Conservation (phyloP, 2,329 filamentous ascomycete species). For the Ascochyta rabiei region DNA sequence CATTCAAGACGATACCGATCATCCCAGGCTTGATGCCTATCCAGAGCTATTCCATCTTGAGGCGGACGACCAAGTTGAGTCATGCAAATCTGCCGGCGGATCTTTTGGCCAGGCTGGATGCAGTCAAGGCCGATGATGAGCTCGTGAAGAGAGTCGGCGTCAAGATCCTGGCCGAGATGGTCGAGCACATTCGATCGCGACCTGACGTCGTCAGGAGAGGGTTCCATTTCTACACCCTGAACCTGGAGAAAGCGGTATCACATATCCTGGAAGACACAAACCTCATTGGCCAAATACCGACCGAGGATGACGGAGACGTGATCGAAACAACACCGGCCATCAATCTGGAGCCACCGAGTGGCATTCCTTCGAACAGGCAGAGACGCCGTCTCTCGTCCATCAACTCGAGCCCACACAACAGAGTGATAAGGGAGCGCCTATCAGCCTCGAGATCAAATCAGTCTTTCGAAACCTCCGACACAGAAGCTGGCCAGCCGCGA, state of each 20-base stretch:
- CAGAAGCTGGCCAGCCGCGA: constrained; percentile 77
- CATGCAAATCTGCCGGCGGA: constrained; percentile 79
- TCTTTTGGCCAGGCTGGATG: constrained; percentile 72
- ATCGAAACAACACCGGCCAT: constrained; percentile 54
- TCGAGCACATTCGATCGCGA: constrained; percentile 76
- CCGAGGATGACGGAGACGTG: constrained; percentile 52
- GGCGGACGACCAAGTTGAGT: constrained; percentile 90
- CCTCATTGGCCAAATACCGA: constrained; percentile 70
- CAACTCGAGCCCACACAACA: constrained; percentile 84
- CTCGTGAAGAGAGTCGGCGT: constrained; percentile 80
- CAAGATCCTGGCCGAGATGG: constrained; percentile 81
- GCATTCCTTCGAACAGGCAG: constrained; percentile 32
- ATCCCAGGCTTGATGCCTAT: constrained; percentile 97
- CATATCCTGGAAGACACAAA: constrained; percentile 86
- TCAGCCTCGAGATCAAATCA: constrained; percentile 60
- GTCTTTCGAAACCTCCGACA: constrained; percentile 70
- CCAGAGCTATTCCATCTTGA: constrained; percentile 95
- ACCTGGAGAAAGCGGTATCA: constrained; percentile 93
- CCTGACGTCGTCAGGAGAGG: constrained; percentile 58
- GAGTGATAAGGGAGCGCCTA: constrained; percentile 77
- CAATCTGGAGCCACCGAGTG: constrained; percentile 40
- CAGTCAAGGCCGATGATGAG: constrained; percentile 79
- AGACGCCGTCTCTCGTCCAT: constrained; percentile 74
- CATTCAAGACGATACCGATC: constrained; percentile 85
- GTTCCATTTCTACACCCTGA: constrained; percentile 97